phyloP scores from a whole-genome alignment of 345 rosid genomes.

The Moricandia moricandioides region DNA sequence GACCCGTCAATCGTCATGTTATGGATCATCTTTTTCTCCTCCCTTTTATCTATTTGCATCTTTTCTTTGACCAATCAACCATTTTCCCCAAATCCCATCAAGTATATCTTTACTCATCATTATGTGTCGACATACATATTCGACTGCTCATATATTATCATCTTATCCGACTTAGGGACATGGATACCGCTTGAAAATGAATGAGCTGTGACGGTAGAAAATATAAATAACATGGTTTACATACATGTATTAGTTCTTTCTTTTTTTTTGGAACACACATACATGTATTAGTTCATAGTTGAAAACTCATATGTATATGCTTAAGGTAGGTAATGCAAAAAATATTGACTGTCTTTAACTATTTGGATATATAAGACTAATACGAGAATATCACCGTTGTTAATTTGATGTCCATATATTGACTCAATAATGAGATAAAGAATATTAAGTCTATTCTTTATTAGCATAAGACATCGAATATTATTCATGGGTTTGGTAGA shows the following conservation, averaged over 20 bases:
- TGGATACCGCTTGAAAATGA: slow-evolving; percentile 4
- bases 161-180: slow-evolving; percentile 22
- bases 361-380: too few relatives aligned
- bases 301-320: too few relatives aligned
- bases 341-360: too few relatives aligned
- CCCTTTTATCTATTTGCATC: slow-evolving; percentile 3
- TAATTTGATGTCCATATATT: too few relatives aligned
- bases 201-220: background rate
- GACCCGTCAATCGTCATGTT: slow-evolving; percentile 1
- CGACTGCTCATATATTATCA: slow-evolving; percentile 13
- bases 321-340: too few relatives aligned
- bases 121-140: slow-evolving; percentile 10
- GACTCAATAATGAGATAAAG: too few relatives aligned
- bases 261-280: too few relatives aligned
- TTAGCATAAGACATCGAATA: too few relatives aligned
- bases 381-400: too few relatives aligned
- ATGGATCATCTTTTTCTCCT: background rate
- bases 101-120: background rate
- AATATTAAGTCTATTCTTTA: background rate
- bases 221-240: background rate
- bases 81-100: background rate
- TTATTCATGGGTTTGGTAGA: too few relatives aligned
- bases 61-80: slow-evolving; percentile 28
- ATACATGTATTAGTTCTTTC: too few relatives aligned
- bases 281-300: too few relatives aligned